Percentiles rank a stretch among this genome's conserved stretches.
Evolutionary conservation across 495 filamentous ascomycete genomes (phyloP).

Genomic region (Penicillium soppii): DNA sequence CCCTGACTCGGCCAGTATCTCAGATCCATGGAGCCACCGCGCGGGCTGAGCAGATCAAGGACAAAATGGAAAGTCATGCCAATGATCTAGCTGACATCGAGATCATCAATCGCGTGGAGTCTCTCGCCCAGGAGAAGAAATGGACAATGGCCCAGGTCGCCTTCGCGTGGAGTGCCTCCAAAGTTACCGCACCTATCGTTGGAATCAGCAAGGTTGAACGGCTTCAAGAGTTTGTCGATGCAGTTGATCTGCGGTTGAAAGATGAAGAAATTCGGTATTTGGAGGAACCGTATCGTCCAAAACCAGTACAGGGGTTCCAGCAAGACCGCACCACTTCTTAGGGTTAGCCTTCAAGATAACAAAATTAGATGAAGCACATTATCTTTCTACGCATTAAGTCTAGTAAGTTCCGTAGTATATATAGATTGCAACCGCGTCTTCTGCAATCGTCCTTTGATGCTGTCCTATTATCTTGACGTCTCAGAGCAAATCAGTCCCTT

Average conservation of each 20-base stretch:
- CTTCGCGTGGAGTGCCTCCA: constrained; percentile 58
- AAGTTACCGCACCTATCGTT: constrained; percentile 53
- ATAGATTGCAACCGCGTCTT: too few species aligned
- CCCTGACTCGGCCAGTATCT: constrained; percentile 40
- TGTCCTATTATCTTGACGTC: too few species aligned
- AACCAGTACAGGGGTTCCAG: constrained; percentile 22
- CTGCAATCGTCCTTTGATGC: too few species aligned
- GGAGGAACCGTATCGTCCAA: constrained; percentile 57
- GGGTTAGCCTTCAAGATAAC: too few species aligned
- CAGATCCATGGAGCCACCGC: constrained; percentile 21
- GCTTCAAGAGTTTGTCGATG: constrained; percentile 53
- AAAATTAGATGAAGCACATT: too few species aligned
- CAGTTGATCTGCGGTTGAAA: constrained; percentile 44
- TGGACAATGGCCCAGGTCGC: constrained; percentile 57
- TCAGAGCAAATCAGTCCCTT: too few species aligned
- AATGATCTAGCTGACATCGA: constrained; percentile 14
- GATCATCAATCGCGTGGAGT: constrained; percentile 56
- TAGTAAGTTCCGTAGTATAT: too few species aligned
- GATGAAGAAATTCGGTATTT: constrained; percentile 57
- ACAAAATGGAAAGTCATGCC: too few species aligned
- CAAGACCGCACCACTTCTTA: constrained; percentile 17
- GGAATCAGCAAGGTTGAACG: constrained; percentile 55
- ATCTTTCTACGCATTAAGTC: too few species aligned
- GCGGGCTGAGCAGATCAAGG: too few species aligned
- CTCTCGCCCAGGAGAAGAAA: constrained; percentile 57